Evolutionary conservation across 768 basidiomycete species (phyloP), one percentile per base, ranked within the genome.

Genomic region (Hygrophorus pudorinus): DNA sequence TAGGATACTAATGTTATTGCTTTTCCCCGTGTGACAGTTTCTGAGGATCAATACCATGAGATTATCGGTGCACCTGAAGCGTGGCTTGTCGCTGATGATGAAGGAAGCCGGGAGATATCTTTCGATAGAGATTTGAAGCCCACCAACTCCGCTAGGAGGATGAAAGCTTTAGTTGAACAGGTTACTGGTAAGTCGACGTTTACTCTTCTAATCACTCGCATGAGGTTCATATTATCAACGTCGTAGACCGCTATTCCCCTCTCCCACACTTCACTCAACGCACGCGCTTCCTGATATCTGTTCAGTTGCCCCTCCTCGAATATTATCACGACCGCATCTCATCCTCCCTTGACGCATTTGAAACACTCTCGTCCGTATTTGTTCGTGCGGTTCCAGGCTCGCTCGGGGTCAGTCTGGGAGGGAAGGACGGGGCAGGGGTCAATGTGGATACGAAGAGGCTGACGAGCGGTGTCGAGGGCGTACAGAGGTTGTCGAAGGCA

Each of bases 341-440:
- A 1, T 76, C 83, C 7, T 90, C 92, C 7, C 65, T 97, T 18
- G 91, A 97, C 54, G 94, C 93, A 0, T 97, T 97, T 53, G 96
- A 98, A 61, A 85, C 82, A 1, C 68, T 96, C 4, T 89, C 91
- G 1, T 90, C 86, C 24, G 75, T 82, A 0, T 79, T 99, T 51
- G 78, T 92, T 33, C 82, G 90, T 11, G 85, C 85, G 3, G 92
- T 98, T 1, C 96, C 96, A 1, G 96, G 96, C 13, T 90, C 90
- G 0, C 70, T 98, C 32, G 72, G 77, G 14, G 79, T 79, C 36
- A 71, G 68, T 37, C 61, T 78, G n/a, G 65, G 69, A 21, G 59
- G 66, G 24, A 64, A 13, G 5, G 29, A 66, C 41, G 65, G 67
- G 31, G 59, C 61, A 37, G 51, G 57, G 3, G 61, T 65, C 27